phyloP scores from a whole-genome alignment of 1,284 basidiomycete species.

The Ustilago hordei region DNA sequence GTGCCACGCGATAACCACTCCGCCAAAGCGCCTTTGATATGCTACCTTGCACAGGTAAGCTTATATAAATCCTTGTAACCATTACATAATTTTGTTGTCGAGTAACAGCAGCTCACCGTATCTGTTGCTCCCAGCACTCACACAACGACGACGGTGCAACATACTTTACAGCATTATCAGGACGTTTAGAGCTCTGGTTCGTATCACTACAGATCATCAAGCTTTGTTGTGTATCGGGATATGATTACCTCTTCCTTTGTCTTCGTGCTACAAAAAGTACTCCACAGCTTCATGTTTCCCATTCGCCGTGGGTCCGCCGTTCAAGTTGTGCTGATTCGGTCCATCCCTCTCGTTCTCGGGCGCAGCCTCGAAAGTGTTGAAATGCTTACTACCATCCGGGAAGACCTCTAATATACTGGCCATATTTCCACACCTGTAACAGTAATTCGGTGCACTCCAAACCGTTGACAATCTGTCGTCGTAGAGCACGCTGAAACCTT shows the following conservation, averaged over 20 bases:
- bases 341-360: slow-evolving; percentile 87
- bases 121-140: too few species aligned
- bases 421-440: slow-evolving; percentile 96
- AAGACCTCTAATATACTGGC: slow-evolving; percentile 96
- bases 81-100: too few species aligned
- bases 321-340: slow-evolving; percentile 58
- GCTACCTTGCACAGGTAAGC: accelerated
- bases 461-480: slow-evolving; percentile 95
- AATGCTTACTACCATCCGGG: slow-evolving; percentile 87
- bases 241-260: neutral
- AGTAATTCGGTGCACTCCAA: slow-evolving; percentile 99
- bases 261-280: slow-evolving; percentile 55
- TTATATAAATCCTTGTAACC: neutral
- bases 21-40: slow-evolving; percentile 29
- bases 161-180: too few species aligned
- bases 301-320: slow-evolving; percentile 29
- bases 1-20: slow-evolving; percentile 48
- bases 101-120: neutral
- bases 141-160: too few species aligned
- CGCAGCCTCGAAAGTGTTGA: slow-evolving; percentile 98
- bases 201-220: neutral
- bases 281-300: slow-evolving; percentile 60
- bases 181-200: too few species aligned
- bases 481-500: slow-evolving; percentile 94
- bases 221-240: neutral